phyloP scores from a whole-genome alignment of 2,329 filamentous ascomycete genomes.

The Arthrinium phaeospermum region DNA sequence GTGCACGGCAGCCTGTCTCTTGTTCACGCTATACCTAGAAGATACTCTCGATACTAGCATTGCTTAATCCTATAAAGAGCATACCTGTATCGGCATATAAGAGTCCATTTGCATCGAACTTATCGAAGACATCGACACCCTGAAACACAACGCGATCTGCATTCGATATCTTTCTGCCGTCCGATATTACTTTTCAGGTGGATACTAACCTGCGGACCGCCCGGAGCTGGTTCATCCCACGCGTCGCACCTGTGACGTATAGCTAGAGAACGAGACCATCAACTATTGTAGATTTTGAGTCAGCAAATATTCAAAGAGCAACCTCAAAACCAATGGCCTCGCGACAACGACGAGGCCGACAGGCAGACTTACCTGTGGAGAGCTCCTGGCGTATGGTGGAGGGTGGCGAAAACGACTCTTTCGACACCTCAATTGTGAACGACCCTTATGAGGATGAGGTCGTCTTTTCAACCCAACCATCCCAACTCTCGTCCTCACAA shows the following conservation, averaged over 20 bases:
- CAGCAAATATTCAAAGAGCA: not conserved
- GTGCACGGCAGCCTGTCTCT: constrained; percentile 4
- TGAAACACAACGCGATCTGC: not conserved
- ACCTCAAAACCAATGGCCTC: constrained; percentile 22
- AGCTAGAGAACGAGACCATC: not conserved
- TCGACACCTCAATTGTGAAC: constrained; percentile 60
- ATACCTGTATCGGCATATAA: not conserved
- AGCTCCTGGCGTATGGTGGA: constrained; percentile 67
- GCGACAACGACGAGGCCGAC: constrained; percentile 30
- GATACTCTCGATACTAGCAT: not conserved
- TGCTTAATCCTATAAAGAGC: constrained; percentile 1
- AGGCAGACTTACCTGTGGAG: constrained; percentile 48
- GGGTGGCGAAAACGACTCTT: constrained; percentile 63
- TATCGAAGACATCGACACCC: not conserved
- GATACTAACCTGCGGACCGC: not conserved
- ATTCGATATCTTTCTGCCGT: not conserved
- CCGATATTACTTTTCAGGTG: not conserved
- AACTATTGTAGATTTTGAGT: not conserved
- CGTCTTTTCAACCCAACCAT: constrained; percentile 47
- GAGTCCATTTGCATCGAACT: not conserved
- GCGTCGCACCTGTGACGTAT: not conserved
- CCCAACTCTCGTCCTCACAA: constrained; percentile 51
- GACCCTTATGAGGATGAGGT: constrained; percentile 49
- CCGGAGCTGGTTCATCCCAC: not conserved
- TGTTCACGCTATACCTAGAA: not conserved